Evolutionary conservation across 139 green algal genomes (phyloP), one percentile per base, ranked within the genome.

Genomic region (Deuterostichococcus epilithicus): DNA sequence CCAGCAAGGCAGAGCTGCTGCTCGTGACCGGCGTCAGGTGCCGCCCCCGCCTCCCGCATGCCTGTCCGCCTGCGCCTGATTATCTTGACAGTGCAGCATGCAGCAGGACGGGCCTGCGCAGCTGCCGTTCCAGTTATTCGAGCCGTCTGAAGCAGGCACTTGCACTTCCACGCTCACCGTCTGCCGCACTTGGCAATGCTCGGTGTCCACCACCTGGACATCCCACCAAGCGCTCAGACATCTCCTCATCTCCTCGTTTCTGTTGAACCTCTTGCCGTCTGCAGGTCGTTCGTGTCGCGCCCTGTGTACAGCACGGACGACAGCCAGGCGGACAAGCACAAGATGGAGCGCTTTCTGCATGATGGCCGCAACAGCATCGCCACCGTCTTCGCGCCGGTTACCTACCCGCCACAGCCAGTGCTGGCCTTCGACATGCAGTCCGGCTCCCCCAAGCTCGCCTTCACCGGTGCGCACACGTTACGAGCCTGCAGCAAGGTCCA

Each of bases 301-400:
- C 91, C 92, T 0, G 78, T 97, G 36, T 89, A 92, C 63, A 93
- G 84, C 13, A 88, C 71, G 1, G 92, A 97, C 81, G 89, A 92
- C 38, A 85, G 85, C 8, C 82, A 89, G 30, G 75, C 82, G 5
- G 93, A 97, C 82, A 98, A 98, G 84, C 88, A 97, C 86, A 97
- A 97, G 78, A 93, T 96, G 85, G 93, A 98, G 85, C 81, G 89
- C 33, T 99, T 97, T 76, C 81, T 99, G 83, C 88, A 92, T 33
- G 33, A 82, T n/a, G 86, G 88, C 30, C 77, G 85, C 20, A 82
- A 86, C 20, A 45, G 38, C 22, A 81, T 97, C 0, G 90, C 89
- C 10, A 91, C 86, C 33, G 75, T 97, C 1, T 98, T 92, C 72
- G 92, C 86, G 1, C 95, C 95, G 72, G 97, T 98, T 76, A 74